A percentile compares a stretch with the other conserved stretches of the same genome.
Conservation (phyloP, 306 rosid genomes). For the Begonia loranthoides region DNA sequence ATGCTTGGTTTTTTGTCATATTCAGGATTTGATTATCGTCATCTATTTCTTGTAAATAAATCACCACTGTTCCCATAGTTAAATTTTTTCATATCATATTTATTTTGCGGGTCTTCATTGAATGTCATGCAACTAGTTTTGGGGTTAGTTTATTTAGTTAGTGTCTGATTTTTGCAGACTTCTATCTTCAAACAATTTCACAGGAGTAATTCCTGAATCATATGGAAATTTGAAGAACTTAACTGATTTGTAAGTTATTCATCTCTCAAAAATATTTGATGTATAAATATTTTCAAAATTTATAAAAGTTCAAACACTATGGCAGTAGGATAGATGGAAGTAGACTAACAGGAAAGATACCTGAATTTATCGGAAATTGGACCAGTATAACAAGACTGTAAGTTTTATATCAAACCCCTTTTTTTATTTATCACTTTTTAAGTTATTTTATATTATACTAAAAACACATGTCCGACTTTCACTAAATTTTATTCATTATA, state of each 20-base stretch:
- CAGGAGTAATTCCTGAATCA: conserved; percentile 46
- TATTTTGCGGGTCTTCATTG: no score
- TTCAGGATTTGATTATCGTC: no score
- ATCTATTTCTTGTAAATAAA: no score
- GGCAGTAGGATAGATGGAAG: conserved; percentile 67
- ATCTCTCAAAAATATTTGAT: not conserved
- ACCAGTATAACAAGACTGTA: conserved; percentile 31
- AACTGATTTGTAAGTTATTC: conserved; percentile 40
- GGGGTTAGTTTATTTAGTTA: no score
- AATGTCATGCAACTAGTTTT: no score
- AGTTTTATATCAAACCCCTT: conserved; percentile 12
- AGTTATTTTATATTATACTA: not conserved
- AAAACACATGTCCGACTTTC: not conserved
- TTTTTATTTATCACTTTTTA: no score
- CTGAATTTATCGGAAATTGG: conserved; percentile 63
- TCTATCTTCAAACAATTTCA: conserved; percentile 46
- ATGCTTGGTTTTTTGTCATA: no score
- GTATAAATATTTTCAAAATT: not conserved
- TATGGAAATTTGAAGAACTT: conserved; percentile 44
- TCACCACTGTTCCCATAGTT: no score
- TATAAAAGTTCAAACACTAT: conserved; percentile 7
- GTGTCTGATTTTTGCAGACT: conserved; percentile 20
- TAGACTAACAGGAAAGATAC: conserved; percentile 42
- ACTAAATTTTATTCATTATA: not conserved
- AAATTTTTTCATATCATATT: no score